A percentile compares a stretch with the other conserved stretches of the same genome.
phyloP scores from a whole-genome alignment of 768 basidiomycete genomes.

The Leccinum variicolor region DNA sequence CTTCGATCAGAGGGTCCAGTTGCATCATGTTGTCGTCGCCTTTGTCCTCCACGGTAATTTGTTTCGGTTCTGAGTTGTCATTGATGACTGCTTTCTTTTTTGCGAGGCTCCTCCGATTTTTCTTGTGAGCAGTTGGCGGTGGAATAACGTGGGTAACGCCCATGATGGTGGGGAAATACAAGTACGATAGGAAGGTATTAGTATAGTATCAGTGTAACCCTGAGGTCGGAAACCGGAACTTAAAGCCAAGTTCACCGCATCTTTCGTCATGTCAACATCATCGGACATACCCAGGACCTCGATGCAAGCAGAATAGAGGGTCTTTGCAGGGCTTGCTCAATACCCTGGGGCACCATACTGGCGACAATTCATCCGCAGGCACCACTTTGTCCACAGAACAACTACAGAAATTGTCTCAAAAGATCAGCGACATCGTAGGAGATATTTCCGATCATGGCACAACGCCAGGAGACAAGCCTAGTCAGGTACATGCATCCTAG shows the following conservation, averaged over 20 bases:
- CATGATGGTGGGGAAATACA: conserved; percentile 33
- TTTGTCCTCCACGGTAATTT: conserved; percentile 7
- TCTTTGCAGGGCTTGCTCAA: conserved; percentile 39
- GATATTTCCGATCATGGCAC: too few relatives aligned
- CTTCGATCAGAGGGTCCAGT: conserved; percentile 12
- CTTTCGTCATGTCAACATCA: conserved; percentile 18
- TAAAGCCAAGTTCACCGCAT: too few relatives aligned
- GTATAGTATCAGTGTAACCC: neutral
- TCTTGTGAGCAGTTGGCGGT: conserved; percentile 35
- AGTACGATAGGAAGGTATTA: neutral
- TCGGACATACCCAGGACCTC: conserved; percentile 23
- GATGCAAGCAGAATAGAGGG: conserved; percentile 35
- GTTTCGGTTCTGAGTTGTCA: conserved; percentile 6
- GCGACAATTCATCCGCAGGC: conserved; percentile 3
- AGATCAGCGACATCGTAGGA: conserved; percentile 49
- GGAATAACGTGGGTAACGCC: conserved; percentile 38
- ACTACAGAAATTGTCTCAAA: conserved; percentile 53
- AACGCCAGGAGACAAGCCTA: conserved; percentile 47
- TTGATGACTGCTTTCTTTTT: conserved; percentile 34
- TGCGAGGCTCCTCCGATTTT: conserved; percentile 41
- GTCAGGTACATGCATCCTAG: conserved; percentile 53
- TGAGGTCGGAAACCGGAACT: too few relatives aligned
- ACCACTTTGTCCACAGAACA: conserved; percentile 44
- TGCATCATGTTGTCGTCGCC: conserved; percentile 35
- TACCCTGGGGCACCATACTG: conserved; percentile 32